A percentile compares a stretch with the other conserved stretches of the same genome.
These are phyloP conservation scores for Mucuna pruriens DNA, from an alignment of 306 rosid genomes.

Conservation along the genomic window DNA sequence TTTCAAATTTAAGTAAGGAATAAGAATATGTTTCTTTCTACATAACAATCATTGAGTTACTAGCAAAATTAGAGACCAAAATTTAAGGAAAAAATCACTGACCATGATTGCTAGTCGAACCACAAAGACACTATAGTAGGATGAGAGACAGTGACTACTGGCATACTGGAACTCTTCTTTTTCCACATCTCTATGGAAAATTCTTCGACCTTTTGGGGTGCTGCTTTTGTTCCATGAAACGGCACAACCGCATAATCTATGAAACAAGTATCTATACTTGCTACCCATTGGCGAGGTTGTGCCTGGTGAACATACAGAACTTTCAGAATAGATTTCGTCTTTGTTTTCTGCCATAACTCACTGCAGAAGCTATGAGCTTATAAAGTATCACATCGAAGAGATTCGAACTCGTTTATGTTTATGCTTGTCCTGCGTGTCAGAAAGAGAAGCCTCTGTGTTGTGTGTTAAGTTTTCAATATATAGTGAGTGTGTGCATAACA, in stretches of 20 bases:
- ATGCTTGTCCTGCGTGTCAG: slow-evolving; percentile 42
- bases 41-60: neutral
- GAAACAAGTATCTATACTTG: slow-evolving; percentile 51
- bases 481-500: neutral
- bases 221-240: slow-evolving; percentile 52
- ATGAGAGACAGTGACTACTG: slow-evolving; percentile 74
- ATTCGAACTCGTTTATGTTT: slow-evolving; percentile 27
- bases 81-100: slow-evolving; percentile 35
- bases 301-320: slow-evolving; percentile 48
- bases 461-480: slow-evolving; percentile 45
- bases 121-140: slow-evolving; percentile 95
- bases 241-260: slow-evolving; percentile 56
- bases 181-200: slow-evolving; percentile 87
- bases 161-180: slow-evolving; percentile 83
- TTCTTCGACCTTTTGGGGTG: slow-evolving; percentile 59
- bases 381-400: slow-evolving; percentile 31
- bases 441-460: slow-evolving; percentile 32
- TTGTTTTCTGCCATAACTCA: slow-evolving; percentile 42
- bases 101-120: slow-evolving; percentile 99
- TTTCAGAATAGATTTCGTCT: slow-evolving; percentile 47
- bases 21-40: neutral
- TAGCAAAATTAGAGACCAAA: neutral
- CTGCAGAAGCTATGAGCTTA: slow-evolving; percentile 35
- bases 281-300: slow-evolving; percentile 53
- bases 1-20: neutral